Percentiles rank a stretch among this genome's conserved stretches.
Conservation (phyloP, 2,329 filamentous ascomycete genomes). For the Mycogone perniciosa region DNA sequence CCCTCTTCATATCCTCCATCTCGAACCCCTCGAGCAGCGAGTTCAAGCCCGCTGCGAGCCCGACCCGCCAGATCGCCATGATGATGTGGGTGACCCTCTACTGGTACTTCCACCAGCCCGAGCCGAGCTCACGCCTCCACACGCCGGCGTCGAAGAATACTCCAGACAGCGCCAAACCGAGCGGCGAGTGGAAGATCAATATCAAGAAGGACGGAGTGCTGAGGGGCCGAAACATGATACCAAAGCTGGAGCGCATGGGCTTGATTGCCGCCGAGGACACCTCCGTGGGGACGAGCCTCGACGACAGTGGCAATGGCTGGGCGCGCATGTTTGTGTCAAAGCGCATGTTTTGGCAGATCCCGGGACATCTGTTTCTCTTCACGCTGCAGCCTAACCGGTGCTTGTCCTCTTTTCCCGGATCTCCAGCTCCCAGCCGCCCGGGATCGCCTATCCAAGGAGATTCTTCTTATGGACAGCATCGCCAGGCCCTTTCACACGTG, state of each 20-base stretch:
- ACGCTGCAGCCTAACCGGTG: constrained; percentile 58
- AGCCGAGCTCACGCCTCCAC: constrained; percentile 58
- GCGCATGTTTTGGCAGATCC: constrained; percentile 86
- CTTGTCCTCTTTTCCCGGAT: constrained; percentile 37
- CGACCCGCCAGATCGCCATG: constrained; percentile 87
- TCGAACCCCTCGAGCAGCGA: constrained; percentile 75
- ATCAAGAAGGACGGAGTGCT: constrained; percentile 86
- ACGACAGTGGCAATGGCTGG: constrained; percentile 62
- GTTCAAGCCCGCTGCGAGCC: constrained; percentile 72
- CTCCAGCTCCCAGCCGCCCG: constrained; percentile 48
- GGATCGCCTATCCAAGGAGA: constrained; percentile 42
- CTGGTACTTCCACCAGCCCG: constrained; percentile 93
- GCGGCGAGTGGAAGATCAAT: constrained; percentile 79
- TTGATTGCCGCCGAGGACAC: constrained; percentile 72
- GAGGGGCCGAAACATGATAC: constrained; percentile 72
- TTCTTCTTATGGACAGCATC: constrained; percentile 19
- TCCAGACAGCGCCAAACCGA: constrained; percentile 63
- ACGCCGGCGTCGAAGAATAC: constrained; percentile 60
- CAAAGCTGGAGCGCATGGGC: constrained; percentile 91
- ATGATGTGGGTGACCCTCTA: constrained; percentile 93
- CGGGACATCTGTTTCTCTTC: constrained; percentile 81
- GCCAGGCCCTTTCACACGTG: constrained; percentile 19
- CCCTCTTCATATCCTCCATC: constrained; percentile 86
- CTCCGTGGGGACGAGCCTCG: constrained; percentile 59
- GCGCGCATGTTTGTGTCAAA: constrained; percentile 74